Evolutionary conservation across 768 basidiomycete genomes (phyloP).

Genomic region (Phylloporus sp.): DNA sequence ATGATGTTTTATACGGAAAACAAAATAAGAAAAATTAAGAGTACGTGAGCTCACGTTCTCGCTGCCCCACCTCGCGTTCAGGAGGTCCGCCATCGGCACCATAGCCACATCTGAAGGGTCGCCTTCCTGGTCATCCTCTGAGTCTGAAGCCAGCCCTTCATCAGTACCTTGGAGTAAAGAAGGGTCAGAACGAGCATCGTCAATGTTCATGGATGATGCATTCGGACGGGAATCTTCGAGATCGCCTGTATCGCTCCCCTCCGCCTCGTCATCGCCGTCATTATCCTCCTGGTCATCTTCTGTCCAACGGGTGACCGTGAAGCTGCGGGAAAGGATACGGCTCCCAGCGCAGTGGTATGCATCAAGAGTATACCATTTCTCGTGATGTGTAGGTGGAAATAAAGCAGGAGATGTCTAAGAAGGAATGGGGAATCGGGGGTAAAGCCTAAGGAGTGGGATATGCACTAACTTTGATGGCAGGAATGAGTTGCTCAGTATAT

Average conservation of each 20-base stretch:
- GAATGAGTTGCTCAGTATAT: slow-evolving; percentile 61
- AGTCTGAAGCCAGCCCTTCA: slow-evolving; percentile 38
- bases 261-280: slow-evolving; percentile 16
- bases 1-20: not conserved
- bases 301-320: slow-evolving; percentile 67
- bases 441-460: not conserved
- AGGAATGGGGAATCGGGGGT: not conserved
- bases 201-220: slow-evolving; percentile 32
- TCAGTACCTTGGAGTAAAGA: slow-evolving; percentile 5
- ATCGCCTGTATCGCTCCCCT: slow-evolving; percentile 28
- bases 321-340: slow-evolving; percentile 88
- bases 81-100: slow-evolving; percentile 95
- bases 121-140: slow-evolving; percentile 42
- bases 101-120: slow-evolving; percentile 70
- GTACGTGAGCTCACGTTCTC: slow-evolving; percentile 64
- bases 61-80: slow-evolving; percentile 81
- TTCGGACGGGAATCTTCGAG: slow-evolving; percentile 25
- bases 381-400: slow-evolving; percentile 51
- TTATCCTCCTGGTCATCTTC: slow-evolving; percentile 26
- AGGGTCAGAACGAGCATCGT: slow-evolving; percentile 10
- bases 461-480: slow-evolving; percentile 58
- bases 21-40: not conserved
- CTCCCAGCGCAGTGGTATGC: slow-evolving; percentile 88
- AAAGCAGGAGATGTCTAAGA: slow-evolving; percentile 62
- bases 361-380: slow-evolving; percentile 56